phyloP scores from a whole-genome alignment of 495 filamentous ascomycete species.

The Staphylotrichum tortipilum region DNA sequence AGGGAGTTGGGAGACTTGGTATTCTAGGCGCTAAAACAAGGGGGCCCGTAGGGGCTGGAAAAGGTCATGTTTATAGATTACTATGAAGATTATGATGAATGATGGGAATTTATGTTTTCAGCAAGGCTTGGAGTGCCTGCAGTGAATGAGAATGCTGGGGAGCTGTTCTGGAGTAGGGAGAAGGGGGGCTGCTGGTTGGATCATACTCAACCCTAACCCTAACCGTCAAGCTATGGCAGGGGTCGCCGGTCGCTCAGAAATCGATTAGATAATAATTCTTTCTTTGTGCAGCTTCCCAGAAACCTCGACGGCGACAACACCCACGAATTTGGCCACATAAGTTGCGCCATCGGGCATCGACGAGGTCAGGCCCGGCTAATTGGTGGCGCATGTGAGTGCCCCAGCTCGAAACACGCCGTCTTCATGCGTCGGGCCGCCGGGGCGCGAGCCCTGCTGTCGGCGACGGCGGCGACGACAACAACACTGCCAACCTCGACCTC shows the following conservation, averaged over 20 bases:
- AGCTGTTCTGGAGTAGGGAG: neutral
- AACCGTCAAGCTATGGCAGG: too few species aligned
- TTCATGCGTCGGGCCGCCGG: conserved; percentile 24
- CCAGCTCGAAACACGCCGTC: neutral
- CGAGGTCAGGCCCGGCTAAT: conserved; percentile 1
- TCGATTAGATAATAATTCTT: too few species aligned
- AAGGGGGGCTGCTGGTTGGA: too few species aligned
- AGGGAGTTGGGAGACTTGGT: neutral
- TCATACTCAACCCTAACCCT: neutral
- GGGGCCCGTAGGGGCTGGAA: too few species aligned
- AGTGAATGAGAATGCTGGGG: neutral
- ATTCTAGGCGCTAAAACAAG: too few species aligned
- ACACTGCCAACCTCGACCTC: too few species aligned
- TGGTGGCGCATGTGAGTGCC: conserved; percentile 11
- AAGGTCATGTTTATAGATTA: too few species aligned
- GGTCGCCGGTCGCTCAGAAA: too few species aligned
- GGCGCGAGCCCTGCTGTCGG: conserved; percentile 27
- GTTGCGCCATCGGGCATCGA: neutral
- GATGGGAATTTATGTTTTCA: neutral
- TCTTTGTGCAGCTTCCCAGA: neutral
- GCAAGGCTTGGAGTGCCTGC: too few species aligned
- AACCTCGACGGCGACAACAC: neutral
- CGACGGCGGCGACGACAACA: conserved; percentile 5
- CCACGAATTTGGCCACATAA: too few species aligned
- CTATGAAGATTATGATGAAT: neutral